Evolutionary conservation across 345 rosid genomes (phyloP).

Genomic region (Eucalyptus regnans): DNA sequence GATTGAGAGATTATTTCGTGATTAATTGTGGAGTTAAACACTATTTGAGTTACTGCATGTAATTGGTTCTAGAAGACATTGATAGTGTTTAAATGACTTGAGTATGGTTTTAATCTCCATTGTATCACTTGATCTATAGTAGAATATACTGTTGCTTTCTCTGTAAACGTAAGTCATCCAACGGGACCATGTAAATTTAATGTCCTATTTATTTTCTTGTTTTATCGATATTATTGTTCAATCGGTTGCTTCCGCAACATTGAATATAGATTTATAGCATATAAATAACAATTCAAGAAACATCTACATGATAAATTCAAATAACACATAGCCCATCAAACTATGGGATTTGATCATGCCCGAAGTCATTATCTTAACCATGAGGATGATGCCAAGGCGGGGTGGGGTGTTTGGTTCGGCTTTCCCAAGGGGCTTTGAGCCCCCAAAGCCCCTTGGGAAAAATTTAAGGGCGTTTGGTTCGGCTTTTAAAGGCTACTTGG

Average conservation of each 20-base stretch:
- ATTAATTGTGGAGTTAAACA: background rate
- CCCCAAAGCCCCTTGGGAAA: no score
- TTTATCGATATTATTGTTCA: no score
- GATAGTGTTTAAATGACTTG: background rate
- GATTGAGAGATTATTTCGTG: background rate
- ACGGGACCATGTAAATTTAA: background rate
- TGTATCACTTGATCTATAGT: background rate
- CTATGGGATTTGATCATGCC: background rate
- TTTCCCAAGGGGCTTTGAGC: no score
- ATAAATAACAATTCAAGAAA: background rate
- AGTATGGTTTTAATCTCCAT: background rate
- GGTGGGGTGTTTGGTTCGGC: background rate
- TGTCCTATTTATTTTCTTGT: no score
- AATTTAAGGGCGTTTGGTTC: no score
- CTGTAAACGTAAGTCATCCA: accelerated
- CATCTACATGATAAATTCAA: no score
- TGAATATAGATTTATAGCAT: background rate
- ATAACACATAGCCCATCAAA: background rate
- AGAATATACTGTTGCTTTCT: background rate
- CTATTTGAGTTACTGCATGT: background rate
- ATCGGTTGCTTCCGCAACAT: background rate
- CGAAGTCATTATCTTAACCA: background rate
- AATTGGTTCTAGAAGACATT: no score
- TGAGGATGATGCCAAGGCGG: background rate
- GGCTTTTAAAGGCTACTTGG: no score